phyloP scores from a whole-genome alignment of 2,329 filamentous ascomycete genomes.

The Emergomyces pasteurianus region DNA sequence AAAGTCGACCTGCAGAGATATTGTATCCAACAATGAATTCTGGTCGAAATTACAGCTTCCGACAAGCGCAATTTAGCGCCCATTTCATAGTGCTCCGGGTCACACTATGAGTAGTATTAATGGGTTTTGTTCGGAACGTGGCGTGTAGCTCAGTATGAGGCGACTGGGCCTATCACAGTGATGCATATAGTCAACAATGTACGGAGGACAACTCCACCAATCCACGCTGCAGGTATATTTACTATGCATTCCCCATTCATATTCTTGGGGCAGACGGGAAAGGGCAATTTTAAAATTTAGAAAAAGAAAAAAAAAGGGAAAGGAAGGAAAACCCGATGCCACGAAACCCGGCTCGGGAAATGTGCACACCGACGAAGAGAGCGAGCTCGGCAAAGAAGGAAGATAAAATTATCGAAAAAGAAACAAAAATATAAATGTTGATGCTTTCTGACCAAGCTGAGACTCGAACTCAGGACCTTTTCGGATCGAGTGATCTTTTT shows the following conservation, averaged over 20 bases:
- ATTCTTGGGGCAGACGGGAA: too few relatives aligned
- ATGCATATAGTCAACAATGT: too few relatives aligned
- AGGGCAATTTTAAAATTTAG: too few relatives aligned
- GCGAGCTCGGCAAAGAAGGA: background rate
- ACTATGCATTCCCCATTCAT: too few relatives aligned
- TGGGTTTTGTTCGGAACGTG: background rate
- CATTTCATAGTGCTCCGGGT: background rate
- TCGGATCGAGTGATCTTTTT: constrained; percentile 3
- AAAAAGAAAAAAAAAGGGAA: too few relatives aligned
- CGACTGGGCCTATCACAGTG: too few relatives aligned
- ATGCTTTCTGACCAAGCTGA: constrained; percentile 4
- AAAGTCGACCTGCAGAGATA: background rate
- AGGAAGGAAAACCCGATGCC: too few relatives aligned
- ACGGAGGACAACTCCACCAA: background rate
- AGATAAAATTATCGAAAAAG: background rate
- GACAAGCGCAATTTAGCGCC: too few relatives aligned
- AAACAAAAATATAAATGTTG: background rate
- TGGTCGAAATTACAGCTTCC: background rate
- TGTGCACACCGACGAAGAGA: too few relatives aligned
- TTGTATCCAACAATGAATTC: background rate
- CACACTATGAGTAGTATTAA: background rate
- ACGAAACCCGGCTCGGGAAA: too few relatives aligned
- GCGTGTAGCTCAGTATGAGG: background rate
- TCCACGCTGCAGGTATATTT: too few relatives aligned
- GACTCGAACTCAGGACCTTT: constrained; percentile 10